A percentile compares a stretch with the other conserved stretches of the same genome.
Evolutionary conservation across 2,329 filamentous ascomycete species (phyloP).

Genomic region (Fusarium transvaalense): DNA sequence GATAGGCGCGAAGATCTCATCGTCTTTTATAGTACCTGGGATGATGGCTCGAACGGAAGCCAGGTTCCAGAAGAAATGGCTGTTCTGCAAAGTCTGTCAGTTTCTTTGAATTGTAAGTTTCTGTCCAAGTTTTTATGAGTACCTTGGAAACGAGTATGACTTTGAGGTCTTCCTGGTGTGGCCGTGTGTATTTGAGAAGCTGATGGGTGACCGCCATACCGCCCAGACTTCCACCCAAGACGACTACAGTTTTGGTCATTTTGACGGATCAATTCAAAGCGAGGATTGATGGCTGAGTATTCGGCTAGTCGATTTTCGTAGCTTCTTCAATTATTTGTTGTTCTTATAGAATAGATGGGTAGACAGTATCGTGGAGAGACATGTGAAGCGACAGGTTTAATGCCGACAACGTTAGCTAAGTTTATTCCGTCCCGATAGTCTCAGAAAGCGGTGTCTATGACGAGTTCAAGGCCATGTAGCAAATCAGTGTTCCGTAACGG

Average conservation of each 20-base stretch:
- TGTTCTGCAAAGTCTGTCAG: conserved; percentile 56
- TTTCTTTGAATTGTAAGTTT: not conserved
- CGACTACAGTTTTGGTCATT: conserved; percentile 66
- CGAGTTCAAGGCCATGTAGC: conserved; percentile 29
- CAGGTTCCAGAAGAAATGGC: conserved; percentile 71
- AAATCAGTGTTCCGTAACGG: conserved; percentile 9
- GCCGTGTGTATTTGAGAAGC: conserved; percentile 65
- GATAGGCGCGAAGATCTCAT: conserved; percentile 64
- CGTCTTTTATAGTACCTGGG: conserved; percentile 62
- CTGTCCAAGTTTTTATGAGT: conserved; percentile 6
- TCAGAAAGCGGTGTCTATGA: conserved; percentile 36
- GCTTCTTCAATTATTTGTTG: conserved; percentile 1
- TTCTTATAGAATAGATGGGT: not conserved
- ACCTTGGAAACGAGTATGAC: conserved; percentile 70
- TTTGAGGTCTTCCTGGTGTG: conserved; percentile 60
- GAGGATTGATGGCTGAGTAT: not conserved
- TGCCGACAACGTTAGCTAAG: conserved; percentile 6
- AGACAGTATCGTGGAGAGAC: not conserved
- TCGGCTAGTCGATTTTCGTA: not conserved
- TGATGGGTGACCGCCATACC: conserved; percentile 67
- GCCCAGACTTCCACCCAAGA: conserved; percentile 67
- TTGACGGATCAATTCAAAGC: not conserved
- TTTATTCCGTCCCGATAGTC: conserved; percentile 22
- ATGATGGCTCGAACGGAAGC: conserved; percentile 68
- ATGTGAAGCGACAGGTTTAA: conserved; percentile 13